Base-by-base conservation (phyloP, 2,329 filamentous ascomycete genomes). In the Penicillium sp. region DNA sequence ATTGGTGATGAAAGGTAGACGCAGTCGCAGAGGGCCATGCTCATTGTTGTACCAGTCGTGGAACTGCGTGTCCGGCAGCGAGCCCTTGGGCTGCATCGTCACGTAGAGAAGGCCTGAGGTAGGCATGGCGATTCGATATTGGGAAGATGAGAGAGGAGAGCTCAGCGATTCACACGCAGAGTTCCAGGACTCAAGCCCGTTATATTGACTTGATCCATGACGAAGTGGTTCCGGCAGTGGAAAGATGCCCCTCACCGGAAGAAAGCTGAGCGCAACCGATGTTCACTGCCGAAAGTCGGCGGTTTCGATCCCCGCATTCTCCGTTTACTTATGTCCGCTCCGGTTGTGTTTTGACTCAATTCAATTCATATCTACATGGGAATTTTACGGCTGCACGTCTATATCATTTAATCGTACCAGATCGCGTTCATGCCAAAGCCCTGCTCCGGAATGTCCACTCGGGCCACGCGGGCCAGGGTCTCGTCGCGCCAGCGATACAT, bases 391-490 rank as follows among this genome's bases (percentile, higher is more conserved):
- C 38, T 31, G 14, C 13, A 33, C 25, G 24, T 47, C 24, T 33
- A 35, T 20, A 11, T 52, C 45, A 22, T 60, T 58, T 67, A 90
- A 73, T 95, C 88, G 70, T 94, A 94, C 90, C 90, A 95, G 57
- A 95, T 91, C n/a, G 90, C 90, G 74, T 95, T 95, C 90, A 95
- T 95, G 1, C 90, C 90, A 69, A 95, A 95, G 1, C 90, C 90
- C n/a, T 88, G 89, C 75, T 95, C 90, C 5, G 85, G 84, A 33
- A 95, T 85, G 61, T 89, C 84, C 56, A 89, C 77, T 56, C 88
- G 80, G 14, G 90, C 90, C 7, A 95, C 90, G 3, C 90, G 78
- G 2, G 84, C 86, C 47, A 95, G 74, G 62, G 87, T 89, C 77
- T 94, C 90, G 52, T 91, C 86, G 58, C 87, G 80, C 88, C 90